Base-by-base conservation (phyloP, 306 rosid species). In the Fragaria ananassa region DNA sequence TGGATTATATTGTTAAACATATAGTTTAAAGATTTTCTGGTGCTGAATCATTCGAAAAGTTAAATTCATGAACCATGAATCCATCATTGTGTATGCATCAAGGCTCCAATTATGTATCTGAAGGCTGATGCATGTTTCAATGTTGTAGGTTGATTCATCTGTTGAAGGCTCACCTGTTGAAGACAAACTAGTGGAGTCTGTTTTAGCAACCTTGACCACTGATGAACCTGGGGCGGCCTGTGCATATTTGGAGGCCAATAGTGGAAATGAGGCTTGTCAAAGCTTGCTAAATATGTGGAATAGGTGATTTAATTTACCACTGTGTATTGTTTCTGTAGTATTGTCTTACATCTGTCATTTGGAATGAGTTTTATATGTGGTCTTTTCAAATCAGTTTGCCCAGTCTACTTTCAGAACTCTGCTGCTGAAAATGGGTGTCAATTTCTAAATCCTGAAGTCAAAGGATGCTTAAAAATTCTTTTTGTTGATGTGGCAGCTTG, bases 221-320 rank as follows among this genome's bases (percentile, higher is more conserved):
- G 82, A 82, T 14, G 87, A 88, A 58, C 82, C 79, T 76, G 82
- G 80, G 34, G 77, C 93, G 75, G 81, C 92, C 19, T 82, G 27
- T 76, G 79, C 92, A 46, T 87, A 88, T 75, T 80, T 96, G 85
- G 93, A 88, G 85, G 86, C 81, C 58, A 88, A 86, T 70, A 71
- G 81, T 35, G 86, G 80, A 64, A 81, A 81, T 41, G 97, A 86
- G 66, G 67, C 91, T 17, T 88, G 98, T 71, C 82, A 75, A 71
- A 81, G 80, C 81, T 79, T 96, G 82, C 81, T 92, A 66, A 84
- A 84, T 71, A 83, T 82, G 88, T 92, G 93, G 98, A 85, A 81
- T 72, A 29, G 90, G 99, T 96, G 75, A 89, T 93, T 68, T 34
- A 44, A 42, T 63, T 17, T 51, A 10, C 11, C 10, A 8, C 42